Conservation (phyloP, 306 rosid species). For the Cucurbita maxima region DNA sequence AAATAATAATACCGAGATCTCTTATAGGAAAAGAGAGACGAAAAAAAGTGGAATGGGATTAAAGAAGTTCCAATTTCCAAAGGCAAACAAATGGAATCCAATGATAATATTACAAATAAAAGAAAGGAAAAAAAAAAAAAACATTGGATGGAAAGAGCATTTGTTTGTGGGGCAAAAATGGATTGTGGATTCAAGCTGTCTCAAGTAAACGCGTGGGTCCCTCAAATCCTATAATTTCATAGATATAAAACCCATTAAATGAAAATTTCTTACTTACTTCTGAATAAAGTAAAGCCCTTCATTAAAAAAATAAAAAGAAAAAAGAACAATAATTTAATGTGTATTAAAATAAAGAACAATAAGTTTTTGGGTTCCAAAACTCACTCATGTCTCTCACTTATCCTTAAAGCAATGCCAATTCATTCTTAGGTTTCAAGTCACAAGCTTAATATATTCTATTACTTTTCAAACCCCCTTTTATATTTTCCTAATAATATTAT, state of each 20-base stretch:
- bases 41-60: slow-evolving; percentile 12
- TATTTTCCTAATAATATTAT: background rate
- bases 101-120: slow-evolving; percentile 7
- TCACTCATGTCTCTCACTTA: background rate
- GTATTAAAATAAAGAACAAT: background rate
- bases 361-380: background rate
- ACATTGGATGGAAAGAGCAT: background rate
- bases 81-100: slow-evolving; percentile 41
- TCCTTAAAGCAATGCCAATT: background rate
- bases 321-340: background rate
- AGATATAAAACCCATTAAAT: background rate
- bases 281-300: slow-evolving; percentile 38
- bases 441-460: background rate
- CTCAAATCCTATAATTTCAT: background rate
- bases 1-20: too few species aligned
- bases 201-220: slow-evolving; percentile 26
- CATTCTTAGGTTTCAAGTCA: slow-evolving; percentile 1
- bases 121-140: background rate
- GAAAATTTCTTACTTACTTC: slow-evolving; percentile 29
- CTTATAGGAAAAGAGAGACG: background rate
- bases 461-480: background rate
- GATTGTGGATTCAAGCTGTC: slow-evolving; percentile 33
- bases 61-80: slow-evolving; percentile 27
- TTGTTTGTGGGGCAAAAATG: background rate
- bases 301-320: background rate